phyloP scores from a whole-genome alignment of 768 basidiomycete species.

The Pleurotus pulmonarius region DNA sequence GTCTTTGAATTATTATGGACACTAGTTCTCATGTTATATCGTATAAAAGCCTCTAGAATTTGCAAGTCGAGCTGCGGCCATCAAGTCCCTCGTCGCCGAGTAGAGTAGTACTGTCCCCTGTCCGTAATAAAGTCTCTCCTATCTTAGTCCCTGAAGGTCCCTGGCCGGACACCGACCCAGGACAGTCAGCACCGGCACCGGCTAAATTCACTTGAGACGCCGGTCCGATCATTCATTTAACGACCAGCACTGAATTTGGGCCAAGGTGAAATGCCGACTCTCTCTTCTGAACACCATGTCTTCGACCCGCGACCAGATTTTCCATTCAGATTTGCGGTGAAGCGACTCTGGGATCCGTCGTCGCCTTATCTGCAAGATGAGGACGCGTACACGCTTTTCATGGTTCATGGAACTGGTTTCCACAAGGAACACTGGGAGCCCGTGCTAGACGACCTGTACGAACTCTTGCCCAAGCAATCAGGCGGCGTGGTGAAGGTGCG shows the following conservation, averaged over 20 bases:
- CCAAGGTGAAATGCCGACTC: constrained; percentile 4
- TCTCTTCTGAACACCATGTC: constrained; percentile 28
- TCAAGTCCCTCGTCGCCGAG: background rate
- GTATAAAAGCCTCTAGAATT: constrained; percentile 6
- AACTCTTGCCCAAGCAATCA: constrained; percentile 15
- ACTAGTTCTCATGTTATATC: background rate
- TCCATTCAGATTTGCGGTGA: constrained; percentile 44
- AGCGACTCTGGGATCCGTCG: constrained; percentile 42
- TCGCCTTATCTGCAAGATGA: constrained; percentile 29
- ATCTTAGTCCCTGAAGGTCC: background rate
- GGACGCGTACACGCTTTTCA: constrained; percentile 42
- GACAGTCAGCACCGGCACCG: background rate
- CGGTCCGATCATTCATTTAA: background rate
- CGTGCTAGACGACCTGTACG: constrained; percentile 41
- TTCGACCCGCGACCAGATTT: constrained; percentile 54
- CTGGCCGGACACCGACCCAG: background rate
- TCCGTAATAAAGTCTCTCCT: background rate
- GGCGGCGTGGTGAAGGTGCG: constrained; percentile 29
- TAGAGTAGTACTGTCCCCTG: background rate
- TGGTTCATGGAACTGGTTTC: constrained; percentile 52
- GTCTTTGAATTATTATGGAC: background rate
- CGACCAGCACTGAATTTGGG: background rate
- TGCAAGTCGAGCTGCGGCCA: constrained; percentile 1
- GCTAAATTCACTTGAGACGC: background rate
- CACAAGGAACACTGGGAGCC: constrained; percentile 64